Evolutionary conservation across 2,329 filamentous ascomycete genomes (phyloP), one percentile per base, ranked within the genome.

Genomic region (Botryotinia calthae): DNA sequence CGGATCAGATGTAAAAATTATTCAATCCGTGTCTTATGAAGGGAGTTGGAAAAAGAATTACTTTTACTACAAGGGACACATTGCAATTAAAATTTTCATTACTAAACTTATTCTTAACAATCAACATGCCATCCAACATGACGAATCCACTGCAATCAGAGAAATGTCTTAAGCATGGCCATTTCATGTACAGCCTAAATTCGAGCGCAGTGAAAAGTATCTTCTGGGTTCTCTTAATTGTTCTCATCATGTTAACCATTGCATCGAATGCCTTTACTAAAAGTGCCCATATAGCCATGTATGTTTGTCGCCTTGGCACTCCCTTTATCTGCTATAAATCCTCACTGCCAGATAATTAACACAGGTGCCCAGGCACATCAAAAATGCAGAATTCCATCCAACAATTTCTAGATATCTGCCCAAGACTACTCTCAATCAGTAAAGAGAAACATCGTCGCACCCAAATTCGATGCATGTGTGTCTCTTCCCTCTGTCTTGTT

Each of bases 191-290:
- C 5, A 79, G 82, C 73, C 76, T 86, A 71, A 81, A 80, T 22
- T 69, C 56, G 70, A 86, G 86, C 42, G 86, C 87, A 84, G 85
- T 85, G 74, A 83, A 84, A 74, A 76, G 82, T 16, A 79, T 86
- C 44, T 86, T 86, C 79, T 87, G 84, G 84, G 73, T 78, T 16
- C 74, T 87, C 67, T 75, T 82, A 34, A 76, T 81, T 40, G 85
- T 85, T 68, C 75, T 86, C 0, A 66, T 83, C 20, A 77, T 86
- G 20, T 80, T 87, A 31, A 86, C 84, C 68, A 71, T 84, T 18
- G 82, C 82, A 12, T 84, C 74, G 76, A 73, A 74, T 77, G 72
- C 74, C 77, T 67, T 77, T 75, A 76, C 77, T 71, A 56, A 31
- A 67, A 67, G 64, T 56, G 16, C 25, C 46, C 31, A 42, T 51